Evolutionary conservation across 176 grass and related monocot species (phyloP), one percentile per base, ranked within the genome.

Genomic region (Phyllostachys edulis): DNA sequence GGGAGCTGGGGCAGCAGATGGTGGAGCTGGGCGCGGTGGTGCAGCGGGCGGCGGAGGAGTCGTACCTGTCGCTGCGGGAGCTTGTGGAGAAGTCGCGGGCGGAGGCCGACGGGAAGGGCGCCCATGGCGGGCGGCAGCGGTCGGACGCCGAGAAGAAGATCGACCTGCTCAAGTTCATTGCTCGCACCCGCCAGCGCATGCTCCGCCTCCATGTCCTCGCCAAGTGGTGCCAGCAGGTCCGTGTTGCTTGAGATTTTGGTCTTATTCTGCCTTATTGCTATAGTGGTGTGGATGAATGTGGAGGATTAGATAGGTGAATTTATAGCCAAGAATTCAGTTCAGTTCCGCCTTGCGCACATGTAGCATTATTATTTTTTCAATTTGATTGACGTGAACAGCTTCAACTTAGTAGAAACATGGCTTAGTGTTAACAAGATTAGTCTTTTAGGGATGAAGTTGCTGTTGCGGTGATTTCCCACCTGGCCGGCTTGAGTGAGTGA

Each of bases 191-290:
- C 77, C 97, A 99, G 90, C 93, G 97, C 69, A 99, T 99, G 93
- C 97, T 99, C 61, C 97, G 97, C 38, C 91, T 99, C 66, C 93
- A 99, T 64, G 97, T 99, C 32, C 96, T 99, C 5, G 91, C 93
- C 89, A 99, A 99, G 79, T 99, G 97, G 97, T 99, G 97, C 67
- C 91, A 94, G 77, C 97, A 99, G 97, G 97, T 98, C n/a, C 7
- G 56, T 64, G 42, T 74, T 7, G 41, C 32, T 51, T 75, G 42
- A 10, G 42, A 50, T 49, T 63, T 73, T 73, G 7, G 41, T 23
- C 24, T 26, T 47, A 41, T 74, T 54, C 34, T 16, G 67, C 69
- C 7, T 24, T 59, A 9, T 16, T 42, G 59, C 24, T 36, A 39
- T 42, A 63, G 1, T 21, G 24, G 14, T 39, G 47, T 59, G 40